phyloP scores from a whole-genome alignment of 2,329 filamentous ascomycete genomes.

The Thermothelomyces thermophilus region DNA sequence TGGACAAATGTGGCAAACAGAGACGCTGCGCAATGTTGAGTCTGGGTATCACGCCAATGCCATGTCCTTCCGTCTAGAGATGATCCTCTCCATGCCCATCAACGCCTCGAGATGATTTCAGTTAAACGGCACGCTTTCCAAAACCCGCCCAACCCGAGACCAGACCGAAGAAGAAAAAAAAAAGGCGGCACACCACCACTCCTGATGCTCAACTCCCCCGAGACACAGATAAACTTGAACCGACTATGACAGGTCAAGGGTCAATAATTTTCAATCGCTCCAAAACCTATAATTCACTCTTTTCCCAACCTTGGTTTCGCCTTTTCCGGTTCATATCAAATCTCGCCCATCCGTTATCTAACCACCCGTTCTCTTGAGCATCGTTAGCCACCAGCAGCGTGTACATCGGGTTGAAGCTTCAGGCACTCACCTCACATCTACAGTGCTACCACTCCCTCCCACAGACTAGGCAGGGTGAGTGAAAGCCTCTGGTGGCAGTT shows the following conservation, averaged over 20 bases:
- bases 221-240: neutral
- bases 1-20: too few relatives aligned
- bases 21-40: neutral
- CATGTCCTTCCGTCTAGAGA: neutral
- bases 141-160: neutral
- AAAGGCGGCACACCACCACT: neutral
- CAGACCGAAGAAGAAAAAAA: neutral
- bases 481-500: constrained; percentile 24
- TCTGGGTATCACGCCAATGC: constrained; percentile 9
- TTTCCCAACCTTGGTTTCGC: neutral
- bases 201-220: neutral
- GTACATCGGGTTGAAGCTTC: too few relatives aligned
- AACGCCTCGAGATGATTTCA: neutral
- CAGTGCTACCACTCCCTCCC: neutral
- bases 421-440: too few relatives aligned
- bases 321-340: neutral
- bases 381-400: neutral
- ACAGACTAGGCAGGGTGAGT: constrained; percentile 15
- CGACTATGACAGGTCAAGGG: neutral
- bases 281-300: neutral
- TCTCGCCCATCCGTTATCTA: neutral
- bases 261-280: neutral
- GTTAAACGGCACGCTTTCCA: neutral
- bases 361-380: neutral
- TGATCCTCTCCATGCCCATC: neutral